These are phyloP conservation scores for Globisporangium abappressorium DNA, from an alignment of 352 stramenopile genomes.

Conservation along the genomic window DNA sequence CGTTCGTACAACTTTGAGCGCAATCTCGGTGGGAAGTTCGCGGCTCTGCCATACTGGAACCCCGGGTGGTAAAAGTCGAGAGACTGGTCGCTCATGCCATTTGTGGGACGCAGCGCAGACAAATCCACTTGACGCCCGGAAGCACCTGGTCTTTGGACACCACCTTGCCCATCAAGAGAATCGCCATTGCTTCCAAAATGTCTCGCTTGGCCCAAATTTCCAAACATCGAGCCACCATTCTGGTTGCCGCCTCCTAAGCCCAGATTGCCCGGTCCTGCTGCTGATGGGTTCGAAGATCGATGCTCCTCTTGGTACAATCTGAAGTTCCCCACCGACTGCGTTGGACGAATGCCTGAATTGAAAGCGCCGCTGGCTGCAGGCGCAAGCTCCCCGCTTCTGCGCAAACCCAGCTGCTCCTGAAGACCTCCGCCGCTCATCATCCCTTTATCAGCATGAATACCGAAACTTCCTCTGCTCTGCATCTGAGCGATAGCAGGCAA, in stretches of 20 bases:
- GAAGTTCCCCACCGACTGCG: constrained; percentile 78
- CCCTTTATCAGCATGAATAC: constrained; percentile 9
- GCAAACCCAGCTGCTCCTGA: constrained; percentile 23
- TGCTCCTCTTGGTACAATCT: constrained; percentile 59
- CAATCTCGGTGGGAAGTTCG: constrained; percentile 50
- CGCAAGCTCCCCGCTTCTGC: constrained; percentile 20
- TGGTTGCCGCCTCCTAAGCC: background rate
- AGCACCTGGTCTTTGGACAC: background rate
- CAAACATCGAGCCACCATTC: constrained; percentile 18
- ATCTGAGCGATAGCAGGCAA: constrained; percentile 17
- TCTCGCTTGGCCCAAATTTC: constrained; percentile 13
- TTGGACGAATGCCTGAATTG: constrained; percentile 42
- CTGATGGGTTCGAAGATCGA: constrained; percentile 7
- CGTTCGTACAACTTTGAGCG: constrained; percentile 65
- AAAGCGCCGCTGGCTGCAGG: constrained; percentile 15
- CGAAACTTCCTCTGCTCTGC: constrained; percentile 12
- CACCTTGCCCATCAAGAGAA: background rate
- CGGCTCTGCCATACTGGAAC: constrained; percentile 42
- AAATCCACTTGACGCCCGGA: constrained; percentile 6
- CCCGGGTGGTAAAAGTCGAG: constrained; percentile 13
- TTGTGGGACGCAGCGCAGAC: background rate
- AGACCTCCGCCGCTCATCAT: constrained; percentile 11
- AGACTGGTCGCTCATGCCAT: background rate
- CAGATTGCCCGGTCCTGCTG: background rate
- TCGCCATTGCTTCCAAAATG: constrained; percentile 6